Evolutionary conservation across 495 filamentous ascomycete species (phyloP), one percentile per base, ranked within the genome.

Genomic region (Penicillium diatomitis): DNA sequence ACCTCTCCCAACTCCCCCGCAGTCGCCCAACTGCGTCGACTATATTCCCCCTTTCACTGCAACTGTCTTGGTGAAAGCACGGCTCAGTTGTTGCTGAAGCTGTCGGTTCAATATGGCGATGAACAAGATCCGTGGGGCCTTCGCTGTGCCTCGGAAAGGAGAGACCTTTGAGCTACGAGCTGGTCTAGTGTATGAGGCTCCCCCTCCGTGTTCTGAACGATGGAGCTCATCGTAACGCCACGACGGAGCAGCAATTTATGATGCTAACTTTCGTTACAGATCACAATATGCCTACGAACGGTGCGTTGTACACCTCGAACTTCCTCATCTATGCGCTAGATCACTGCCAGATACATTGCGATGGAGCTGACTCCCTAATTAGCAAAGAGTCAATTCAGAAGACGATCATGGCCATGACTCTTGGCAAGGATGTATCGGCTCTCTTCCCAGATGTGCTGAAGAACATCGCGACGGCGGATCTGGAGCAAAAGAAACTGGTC

Each of bases 401-500:
- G 73, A 99, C 92, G 35, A 99, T 99, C 68, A 96, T 96, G 87
- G 86, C 92, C 58, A 99, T 99, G 92, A 99, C 92, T 0, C 71
- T 99, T 48, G 92, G 92, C 55, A 99, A 99, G 66, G 92, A 99
- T 68, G 92, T 99, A 34, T 99, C 92, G 43, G 87, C 90, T 31
- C 75, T 99, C 34, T 99, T 99, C 67, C 92, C 92, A 11, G 92
- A 99, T 60, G 91, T 99, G 8, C 79, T 99, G 50, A 99, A 99
- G 75, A 99, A 99, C 57, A 97, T 99, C 69, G 90, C 94, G 39
- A 97, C 92, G 5, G 72, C 70, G 30, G 92, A 99, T 66, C 71
- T 99, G 49, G 92, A 97, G 64, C 92, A 99, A 75, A 99, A 99
- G 79, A 99, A 99, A 75, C 84, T 99, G 54, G 92, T 99, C 8